Evolutionary conservation across 2,329 filamentous ascomycete species (phyloP).

Genomic region (Fusarium euwallaceae): DNA sequence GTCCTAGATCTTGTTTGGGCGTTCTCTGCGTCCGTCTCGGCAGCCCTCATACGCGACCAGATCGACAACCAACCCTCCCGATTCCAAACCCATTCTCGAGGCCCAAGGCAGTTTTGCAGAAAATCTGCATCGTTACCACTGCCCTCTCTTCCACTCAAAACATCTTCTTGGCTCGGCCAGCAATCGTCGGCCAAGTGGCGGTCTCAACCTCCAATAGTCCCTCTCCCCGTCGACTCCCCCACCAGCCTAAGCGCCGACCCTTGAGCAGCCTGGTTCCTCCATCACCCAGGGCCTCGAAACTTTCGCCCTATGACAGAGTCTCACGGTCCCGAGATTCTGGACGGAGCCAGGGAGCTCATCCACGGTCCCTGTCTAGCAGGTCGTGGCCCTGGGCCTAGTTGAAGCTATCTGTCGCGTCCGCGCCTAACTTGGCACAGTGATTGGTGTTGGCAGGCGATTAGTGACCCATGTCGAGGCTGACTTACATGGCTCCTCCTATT

Average conservation of each 20-base stretch:
- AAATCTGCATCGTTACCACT: background rate
- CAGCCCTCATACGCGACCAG: background rate
- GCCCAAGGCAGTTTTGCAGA: conserved; percentile 10
- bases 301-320: conserved; percentile 24
- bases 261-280: conserved; percentile 15
- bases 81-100: conserved; percentile 16
- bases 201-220: conserved; percentile 40
- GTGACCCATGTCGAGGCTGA: conserved; percentile 32
- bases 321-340: conserved; percentile 42
- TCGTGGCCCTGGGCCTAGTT: conserved; percentile 3
- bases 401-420: conserved; percentile 42
- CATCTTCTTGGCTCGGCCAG: conserved; percentile 17
- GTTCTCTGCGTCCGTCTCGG: conserved; percentile 1
- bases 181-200: conserved; percentile 41
- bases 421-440: conserved; percentile 43
- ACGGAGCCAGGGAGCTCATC: conserved; percentile 13
- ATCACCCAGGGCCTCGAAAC: conserved; percentile 9
- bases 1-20: background rate
- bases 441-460: conserved; percentile 44
- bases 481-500: conserved; percentile 30
- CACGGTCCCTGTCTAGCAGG: conserved; percentile 14
- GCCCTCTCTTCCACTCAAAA: conserved; percentile 19
- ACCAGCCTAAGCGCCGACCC: conserved; percentile 46
- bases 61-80: background rate
- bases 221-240: conserved; percentile 21